Conservation (phyloP, 306 rosid species). For the Castanopsis chinensis region DNA sequence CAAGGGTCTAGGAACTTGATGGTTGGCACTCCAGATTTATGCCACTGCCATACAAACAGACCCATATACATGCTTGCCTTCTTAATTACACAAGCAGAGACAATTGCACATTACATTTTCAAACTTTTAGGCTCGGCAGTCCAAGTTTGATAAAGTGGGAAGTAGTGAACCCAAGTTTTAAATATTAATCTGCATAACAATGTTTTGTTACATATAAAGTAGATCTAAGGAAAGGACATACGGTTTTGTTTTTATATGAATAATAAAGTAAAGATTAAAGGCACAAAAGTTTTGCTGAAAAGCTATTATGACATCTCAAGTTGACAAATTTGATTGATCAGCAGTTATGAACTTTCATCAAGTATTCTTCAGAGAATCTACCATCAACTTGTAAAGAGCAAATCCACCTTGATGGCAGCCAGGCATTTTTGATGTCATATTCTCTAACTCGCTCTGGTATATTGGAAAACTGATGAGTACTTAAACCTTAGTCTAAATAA, state of each 20-base stretch:
- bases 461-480: conserved; percentile 30
- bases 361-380: conserved; percentile 44
- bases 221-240: no score
- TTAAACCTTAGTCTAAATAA: background rate
- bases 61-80: no score
- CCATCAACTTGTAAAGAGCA: conserved; percentile 73
- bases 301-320: conserved; percentile 7
- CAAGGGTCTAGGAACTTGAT: no score
- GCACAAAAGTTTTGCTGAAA: background rate
- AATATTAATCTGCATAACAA: no score
- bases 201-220: no score
- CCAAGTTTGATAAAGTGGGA: no score
- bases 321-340: conserved; percentile 5
- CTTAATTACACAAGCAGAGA: no score
- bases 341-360: conserved; percentile 27
- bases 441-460: conserved; percentile 66
- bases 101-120: no score
- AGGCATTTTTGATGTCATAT: conserved; percentile 80
- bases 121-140: no score
- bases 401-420: conserved; percentile 96
- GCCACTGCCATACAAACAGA: no score
- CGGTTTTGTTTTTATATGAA: background rate
- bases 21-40: no score
- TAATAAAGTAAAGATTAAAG: conserved; percentile 3
- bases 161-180: no score